Evolutionary conservation across 1,139 yeast species (phyloP), one percentile per base, ranked within the genome.

Genomic region (Starmera stellimalicola): DNA sequence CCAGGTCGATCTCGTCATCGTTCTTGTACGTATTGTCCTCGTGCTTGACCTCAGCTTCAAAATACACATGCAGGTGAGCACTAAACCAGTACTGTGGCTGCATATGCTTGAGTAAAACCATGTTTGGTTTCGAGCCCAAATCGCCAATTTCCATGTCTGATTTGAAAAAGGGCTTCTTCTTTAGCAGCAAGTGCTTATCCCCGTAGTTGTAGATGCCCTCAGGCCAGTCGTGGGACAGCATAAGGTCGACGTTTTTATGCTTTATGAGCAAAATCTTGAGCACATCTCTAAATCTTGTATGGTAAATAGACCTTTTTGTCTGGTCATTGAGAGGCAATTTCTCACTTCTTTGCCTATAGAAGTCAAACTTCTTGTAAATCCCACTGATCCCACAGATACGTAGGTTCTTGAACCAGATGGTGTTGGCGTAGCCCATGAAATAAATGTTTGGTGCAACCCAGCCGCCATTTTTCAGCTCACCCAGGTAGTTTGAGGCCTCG

Each of bases 201-300:
- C 97, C 98, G 51, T 70, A 58, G 14, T 73, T 60, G 31, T 70
- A 83, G 14, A 87, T 76, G 3, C 84, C 84, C 31, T 68, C 75
- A 0, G 99, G 99, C 99, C 99, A 91, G 58, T 91, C 99, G 54
- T 91, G 99, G 30, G 83, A 72, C 37, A 88, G 41, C 48, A 80
- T 60, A 1, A 83, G 52, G 48, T 78, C 85, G 10, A 73, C 32
- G 29, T 55, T 52, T 25, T 51, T 48, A 39, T 47, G 51, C 50
- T 52, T 38, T 51, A 61, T 35, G 41, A 69, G 48, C 37, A 62
- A 51, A 41, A 84, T 57, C 42, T 81, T 80, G 27, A 75, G 47
- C 36, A 70, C 72, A 38, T 79, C 88, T 37, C 63, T 62, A 27
- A 77, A 73, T 38, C 93, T 67, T 7, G 78, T 70, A 58, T 91